Base-by-base conservation (phyloP, 495 filamentous ascomycete genomes). In the Trichoderma orchidacearum region DNA sequence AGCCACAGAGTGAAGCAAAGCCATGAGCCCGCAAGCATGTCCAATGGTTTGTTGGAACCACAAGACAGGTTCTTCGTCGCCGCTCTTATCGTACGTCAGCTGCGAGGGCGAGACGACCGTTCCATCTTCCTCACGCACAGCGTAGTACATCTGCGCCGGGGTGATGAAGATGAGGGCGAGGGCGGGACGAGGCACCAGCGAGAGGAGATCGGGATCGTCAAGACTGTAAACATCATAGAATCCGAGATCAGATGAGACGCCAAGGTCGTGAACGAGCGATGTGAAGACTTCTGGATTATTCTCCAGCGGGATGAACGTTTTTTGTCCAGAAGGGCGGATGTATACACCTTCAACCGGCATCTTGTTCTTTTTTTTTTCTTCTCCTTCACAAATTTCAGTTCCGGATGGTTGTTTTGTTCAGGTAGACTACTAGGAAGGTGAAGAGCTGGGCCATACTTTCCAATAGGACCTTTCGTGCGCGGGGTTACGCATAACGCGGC, bases 41-140 rank as follows among this genome's bases (percentile, higher is more conserved):
- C 82, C 76, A 66, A 96, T 96, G 0, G 89, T 95, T 62, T 96
- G 90, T 63, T 86, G 85, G 73, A 89, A 95, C 90, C 90, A 95
- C 53, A 90, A 77, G 13, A 79, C 68, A 38, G 74, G 74, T 58
- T 79, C 73, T 18, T 61, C 64, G 5, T 62, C 64, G 25, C 72
- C 78, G 32, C 51, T 54, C 30, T 63, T 64, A 28, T 34, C 21
- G 60, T 72, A 69, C 5, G 29, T 30, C n/a, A 54, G 30, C 5
- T 35, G 30, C 0, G n/a, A 12, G 11, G 60, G 71, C 17, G 48
- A 5, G 53, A 62, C 66, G 3, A 63, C 58, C 11, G 68, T 70
- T 63, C 89, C 82, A 67, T 89, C 86, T 41, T 70, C 57, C 35
- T 68, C 62, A 52, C 85, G 80, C 52, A 78, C 75, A 62, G 81